These are phyloP conservation scores for Santalum album DNA, from an alignment of 164 flowering plant genomes.

Conservation along the genomic window DNA sequence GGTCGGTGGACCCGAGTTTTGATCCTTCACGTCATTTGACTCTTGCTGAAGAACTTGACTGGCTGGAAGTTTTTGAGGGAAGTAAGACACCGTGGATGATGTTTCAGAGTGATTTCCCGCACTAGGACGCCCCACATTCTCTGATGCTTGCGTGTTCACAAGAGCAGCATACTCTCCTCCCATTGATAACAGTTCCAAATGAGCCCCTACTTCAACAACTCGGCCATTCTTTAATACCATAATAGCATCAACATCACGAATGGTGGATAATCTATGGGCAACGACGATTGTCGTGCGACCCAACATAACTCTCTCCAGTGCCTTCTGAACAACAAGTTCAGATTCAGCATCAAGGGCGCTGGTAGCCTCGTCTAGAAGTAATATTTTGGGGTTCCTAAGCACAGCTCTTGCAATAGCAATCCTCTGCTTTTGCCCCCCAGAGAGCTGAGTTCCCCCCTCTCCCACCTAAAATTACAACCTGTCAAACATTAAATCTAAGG, in stretches of 20 bases:
- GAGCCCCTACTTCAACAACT: conserved; percentile 61
- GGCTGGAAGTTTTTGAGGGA: conserved; percentile 16
- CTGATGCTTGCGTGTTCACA: conserved; percentile 43
- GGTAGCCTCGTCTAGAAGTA: neutral
- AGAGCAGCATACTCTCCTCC: conserved; percentile 58
- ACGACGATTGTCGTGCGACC: conserved; percentile 48
- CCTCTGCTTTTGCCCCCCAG: neutral
- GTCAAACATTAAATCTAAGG: neutral
- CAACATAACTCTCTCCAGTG: conserved; percentile 37
- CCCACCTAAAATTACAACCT: conserved; percentile 43
- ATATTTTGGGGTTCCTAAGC: neutral
- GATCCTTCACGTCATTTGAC: conserved; percentile 12
- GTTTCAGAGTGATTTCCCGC: conserved; percentile 9
- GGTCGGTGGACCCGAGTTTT: conserved; percentile 2
- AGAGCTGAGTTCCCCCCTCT: conserved; percentile 17
- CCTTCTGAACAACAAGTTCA: neutral
- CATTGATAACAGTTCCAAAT: conserved; percentile 36
- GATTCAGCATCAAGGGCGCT: neutral
- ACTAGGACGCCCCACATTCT: conserved; percentile 7
- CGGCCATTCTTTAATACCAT: conserved; percentile 49
- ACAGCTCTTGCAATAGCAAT: neutral
- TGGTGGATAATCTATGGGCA: conserved; percentile 58
- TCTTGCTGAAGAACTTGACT: conserved; percentile 8
- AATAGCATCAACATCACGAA: conserved; percentile 40
- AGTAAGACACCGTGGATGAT: conserved; percentile 10